Base-by-base conservation (phyloP, 345 rosid species). In the Syzygium aromaticum region DNA sequence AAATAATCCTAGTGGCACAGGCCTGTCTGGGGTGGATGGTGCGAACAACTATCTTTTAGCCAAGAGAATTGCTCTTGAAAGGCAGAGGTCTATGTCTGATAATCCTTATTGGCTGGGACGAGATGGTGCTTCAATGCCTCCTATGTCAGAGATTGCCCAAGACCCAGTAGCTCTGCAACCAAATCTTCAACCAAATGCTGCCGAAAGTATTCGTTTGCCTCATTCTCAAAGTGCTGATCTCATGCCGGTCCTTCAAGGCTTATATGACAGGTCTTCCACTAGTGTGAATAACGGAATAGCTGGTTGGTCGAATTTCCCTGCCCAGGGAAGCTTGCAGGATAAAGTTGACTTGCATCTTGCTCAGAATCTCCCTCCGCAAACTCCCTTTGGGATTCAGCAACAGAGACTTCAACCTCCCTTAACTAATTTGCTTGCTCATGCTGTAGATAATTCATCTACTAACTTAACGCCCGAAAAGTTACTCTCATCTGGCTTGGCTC, bases 171-270 rank as follows among this genome's bases (percentile, higher is more conserved):
- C 90, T 51, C 93, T 63, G 51, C 86, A 92, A 91, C 89, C 93
- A 83, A 88, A 91, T 56, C 89, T 90, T 22, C 83, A 87, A 52
- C 82, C 92, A 25, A 52, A 92, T 49, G 77, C 89, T 78, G 84
- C 86, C 67, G 95, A 95, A 51, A 92, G 86, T 89, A 22, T 89
- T 51, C 92, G 89, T 86, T 92, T 89, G 88, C 93, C 93, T 85
- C 95, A 92, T 56, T 87, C 97, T 64, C 99, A 94, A 88, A 93
- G 91, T 95, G 87, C 96, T 84, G 99, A 96, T 86, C 84, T 97
- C 86, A 88, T 93, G 90, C 91, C 98, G 85, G 86, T 93, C 87
- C 95, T 97, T 51, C 96, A 95, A 90, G 96, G 99, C 54, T 89
- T 89, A 86, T 88, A 94, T 22, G 96, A 95, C 52, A 92, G 95